These are phyloP conservation scores for Closterium sp. DNA, from an alignment of 139 green algal species.

Conservation along the genomic window DNA sequence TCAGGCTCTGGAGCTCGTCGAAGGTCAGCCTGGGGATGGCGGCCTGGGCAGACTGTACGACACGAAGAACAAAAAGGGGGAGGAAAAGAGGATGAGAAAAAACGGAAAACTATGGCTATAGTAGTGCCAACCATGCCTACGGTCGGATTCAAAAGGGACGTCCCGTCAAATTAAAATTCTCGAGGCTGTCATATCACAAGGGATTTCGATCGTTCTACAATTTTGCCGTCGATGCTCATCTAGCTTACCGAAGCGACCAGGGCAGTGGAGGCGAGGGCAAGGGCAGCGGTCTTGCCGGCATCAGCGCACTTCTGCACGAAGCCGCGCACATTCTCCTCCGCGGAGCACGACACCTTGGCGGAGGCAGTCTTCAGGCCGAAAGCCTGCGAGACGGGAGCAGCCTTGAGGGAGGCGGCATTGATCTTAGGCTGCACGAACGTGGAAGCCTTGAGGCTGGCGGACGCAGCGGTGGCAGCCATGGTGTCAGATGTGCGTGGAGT, in stretches of 20 bases:
- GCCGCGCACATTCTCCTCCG: constrained; percentile 6
- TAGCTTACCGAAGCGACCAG: constrained; percentile 9
- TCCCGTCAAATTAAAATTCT: too few species aligned
- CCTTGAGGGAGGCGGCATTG: not conserved
- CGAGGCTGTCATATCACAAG: too few species aligned
- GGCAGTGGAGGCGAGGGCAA: constrained; percentile 27
- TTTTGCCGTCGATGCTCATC: too few species aligned
- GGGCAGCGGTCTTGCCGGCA: constrained; percentile 36
- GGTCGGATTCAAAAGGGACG: too few species aligned
- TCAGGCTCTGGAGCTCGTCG: constrained; percentile 92
- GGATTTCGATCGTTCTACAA: too few species aligned
- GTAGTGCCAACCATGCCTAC: too few species aligned
- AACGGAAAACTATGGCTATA: too few species aligned
- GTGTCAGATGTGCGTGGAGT: too few species aligned
- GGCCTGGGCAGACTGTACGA: not conserved
- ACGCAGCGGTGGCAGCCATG: not conserved
- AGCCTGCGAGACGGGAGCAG: constrained; percentile 1
- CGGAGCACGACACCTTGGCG: constrained; percentile 19
- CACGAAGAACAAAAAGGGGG: too few species aligned
- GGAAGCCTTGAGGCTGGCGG: not conserved
- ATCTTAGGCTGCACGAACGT: not conserved
- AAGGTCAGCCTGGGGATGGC: constrained; percentile 69
- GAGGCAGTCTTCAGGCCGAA: constrained; percentile 4
- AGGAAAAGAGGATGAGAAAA: too few species aligned
- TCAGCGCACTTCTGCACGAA: constrained; percentile 37